phyloP scores from a whole-genome alignment of 2,329 filamentous ascomycete genomes.

The Trichoderma guizhouense region DNA sequence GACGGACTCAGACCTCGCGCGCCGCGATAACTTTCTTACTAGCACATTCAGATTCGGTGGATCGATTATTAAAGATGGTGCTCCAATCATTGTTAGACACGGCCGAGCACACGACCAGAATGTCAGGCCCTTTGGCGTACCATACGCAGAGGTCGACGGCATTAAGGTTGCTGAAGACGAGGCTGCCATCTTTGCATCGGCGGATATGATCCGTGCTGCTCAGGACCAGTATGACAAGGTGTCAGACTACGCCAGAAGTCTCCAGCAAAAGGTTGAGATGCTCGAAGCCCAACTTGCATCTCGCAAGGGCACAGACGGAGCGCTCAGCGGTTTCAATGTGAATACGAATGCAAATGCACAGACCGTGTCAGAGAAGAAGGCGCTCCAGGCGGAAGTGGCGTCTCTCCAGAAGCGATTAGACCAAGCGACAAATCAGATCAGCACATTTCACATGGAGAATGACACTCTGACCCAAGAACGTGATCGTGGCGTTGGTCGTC shows the following conservation, averaged over 20 bases:
- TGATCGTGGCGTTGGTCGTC: conserved; percentile 61
- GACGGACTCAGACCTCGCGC: conserved; percentile 45
- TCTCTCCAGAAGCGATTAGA: conserved; percentile 60
- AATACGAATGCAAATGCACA: conserved; percentile 41
- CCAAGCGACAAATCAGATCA: conserved; percentile 59
- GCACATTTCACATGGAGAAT: conserved; percentile 60
- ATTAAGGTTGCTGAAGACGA: conserved; percentile 52
- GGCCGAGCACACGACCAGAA: conserved; percentile 47
- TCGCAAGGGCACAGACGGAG: conserved; percentile 41
- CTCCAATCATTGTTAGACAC: conserved; percentile 55
- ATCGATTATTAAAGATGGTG: conserved; percentile 49
- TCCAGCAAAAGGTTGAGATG: conserved; percentile 50
- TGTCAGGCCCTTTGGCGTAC: conserved; percentile 31
- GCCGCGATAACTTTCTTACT: conserved; percentile 56
- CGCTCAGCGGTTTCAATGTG: conserved; percentile 42
- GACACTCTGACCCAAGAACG: conserved; percentile 61
- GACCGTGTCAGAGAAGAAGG: conserved; percentile 52
- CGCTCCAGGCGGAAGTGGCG: conserved; percentile 57
- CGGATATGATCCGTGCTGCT: conserved; percentile 59
- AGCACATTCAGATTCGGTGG: conserved; percentile 52
- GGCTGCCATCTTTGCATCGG: conserved; percentile 56
- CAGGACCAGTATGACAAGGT: conserved; percentile 56
- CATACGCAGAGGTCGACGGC: conserved; percentile 49
- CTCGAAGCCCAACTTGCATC: conserved; percentile 49
- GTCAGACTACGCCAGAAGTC: conserved; percentile 51